Conservation (phyloP, 345 rosid species). For the Pistacia integerrima region DNA sequence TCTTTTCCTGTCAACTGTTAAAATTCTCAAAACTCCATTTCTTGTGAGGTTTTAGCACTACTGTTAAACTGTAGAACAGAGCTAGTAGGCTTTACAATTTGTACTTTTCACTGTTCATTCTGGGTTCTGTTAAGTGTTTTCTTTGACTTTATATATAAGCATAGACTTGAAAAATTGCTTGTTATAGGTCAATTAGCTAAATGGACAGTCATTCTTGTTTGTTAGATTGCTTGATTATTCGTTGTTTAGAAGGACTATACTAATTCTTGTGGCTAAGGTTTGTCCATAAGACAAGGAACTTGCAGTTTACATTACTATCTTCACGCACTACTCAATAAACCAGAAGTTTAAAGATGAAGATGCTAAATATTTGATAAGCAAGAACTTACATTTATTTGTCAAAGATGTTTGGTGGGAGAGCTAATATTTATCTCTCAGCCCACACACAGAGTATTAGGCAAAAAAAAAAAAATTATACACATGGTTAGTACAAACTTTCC, state of each 20-base stretch:
- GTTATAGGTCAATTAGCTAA: too few relatives aligned
- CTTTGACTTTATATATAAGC: background rate
- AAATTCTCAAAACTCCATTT: too few relatives aligned
- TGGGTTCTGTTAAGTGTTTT: background rate
- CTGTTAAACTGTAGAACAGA: background rate
- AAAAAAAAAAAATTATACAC: background rate
- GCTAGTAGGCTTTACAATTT: background rate
- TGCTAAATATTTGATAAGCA: background rate
- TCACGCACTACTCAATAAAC: too few relatives aligned
- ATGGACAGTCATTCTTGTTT: too few relatives aligned
- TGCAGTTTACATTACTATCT: too few relatives aligned
- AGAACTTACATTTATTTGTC: background rate
- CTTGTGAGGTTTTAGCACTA: too few relatives aligned
- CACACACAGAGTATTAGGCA: background rate
- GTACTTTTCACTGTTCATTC: background rate
- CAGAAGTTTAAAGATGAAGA: background rate
- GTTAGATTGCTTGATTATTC: too few relatives aligned
- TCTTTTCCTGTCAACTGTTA: too few relatives aligned
- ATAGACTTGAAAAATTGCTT: too few relatives aligned
- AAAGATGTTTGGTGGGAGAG: constrained; percentile 3
- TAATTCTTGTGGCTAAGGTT: too few relatives aligned
- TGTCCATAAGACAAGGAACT: too few relatives aligned
- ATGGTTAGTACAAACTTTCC: background rate
- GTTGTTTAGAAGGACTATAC: too few relatives aligned
- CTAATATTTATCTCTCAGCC: background rate